Percentiles rank a stretch among this genome's conserved stretches.
phyloP scores from a whole-genome alignment of 805 yeast genomes.

The Metschnikowia koreensis region DNA sequence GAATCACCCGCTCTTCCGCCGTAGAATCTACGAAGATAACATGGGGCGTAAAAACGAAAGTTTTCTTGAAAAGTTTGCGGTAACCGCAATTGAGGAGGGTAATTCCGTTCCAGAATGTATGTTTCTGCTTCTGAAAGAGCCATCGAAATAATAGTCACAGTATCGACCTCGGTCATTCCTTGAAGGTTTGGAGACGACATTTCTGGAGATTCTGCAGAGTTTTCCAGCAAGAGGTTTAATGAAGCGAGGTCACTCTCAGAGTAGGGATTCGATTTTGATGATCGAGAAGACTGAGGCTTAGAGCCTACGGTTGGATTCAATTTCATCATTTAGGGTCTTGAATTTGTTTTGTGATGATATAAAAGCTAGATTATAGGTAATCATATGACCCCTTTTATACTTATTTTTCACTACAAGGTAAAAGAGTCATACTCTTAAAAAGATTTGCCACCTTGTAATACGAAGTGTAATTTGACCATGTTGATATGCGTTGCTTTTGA shows the following conservation, averaged over 20 bases:
- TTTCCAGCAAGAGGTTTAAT: background rate
- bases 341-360: background rate
- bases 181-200: background rate
- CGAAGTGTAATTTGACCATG: background rate
- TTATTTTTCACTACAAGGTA: too few species aligned
- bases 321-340: background rate
- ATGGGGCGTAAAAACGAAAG: slow-evolving; percentile 36
- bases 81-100: slow-evolving; percentile 23
- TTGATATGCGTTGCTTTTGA: background rate
- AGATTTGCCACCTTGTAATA: background rate
- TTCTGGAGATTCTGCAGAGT: background rate
- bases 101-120: slow-evolving; percentile 19
- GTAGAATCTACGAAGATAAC: slow-evolving; percentile 28
- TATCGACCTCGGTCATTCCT: background rate
- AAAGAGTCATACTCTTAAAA: background rate
- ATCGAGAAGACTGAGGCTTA: background rate
- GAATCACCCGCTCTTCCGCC: slow-evolving; percentile 12
- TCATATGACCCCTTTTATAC: background rate
- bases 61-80: slow-evolving; percentile 35
- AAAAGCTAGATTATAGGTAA: background rate
- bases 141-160: slow-evolving; percentile 14
- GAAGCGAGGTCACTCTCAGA: background rate
- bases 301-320: background rate
- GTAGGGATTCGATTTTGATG: background rate
- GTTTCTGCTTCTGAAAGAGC: slow-evolving; percentile 40